Evolutionary conservation across 1,284 basidiomycete genomes (phyloP).

Genomic region (Mycena citricolor): DNA sequence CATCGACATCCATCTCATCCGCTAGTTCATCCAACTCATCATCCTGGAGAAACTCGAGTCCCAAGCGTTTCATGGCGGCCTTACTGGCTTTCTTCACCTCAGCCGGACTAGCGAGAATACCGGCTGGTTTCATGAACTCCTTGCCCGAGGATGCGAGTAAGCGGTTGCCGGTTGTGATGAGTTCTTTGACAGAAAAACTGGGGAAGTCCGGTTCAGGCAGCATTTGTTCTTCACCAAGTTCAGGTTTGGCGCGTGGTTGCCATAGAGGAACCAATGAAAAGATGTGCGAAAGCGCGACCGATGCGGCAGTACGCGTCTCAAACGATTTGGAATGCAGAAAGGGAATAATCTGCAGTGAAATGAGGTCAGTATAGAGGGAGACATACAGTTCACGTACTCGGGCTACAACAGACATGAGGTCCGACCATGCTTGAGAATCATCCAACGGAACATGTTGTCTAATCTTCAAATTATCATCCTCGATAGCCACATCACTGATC

Average conservation of each 20-base stretch:
- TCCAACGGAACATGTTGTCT: slow-evolving; percentile 57
- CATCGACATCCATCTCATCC: slow-evolving; percentile 51
- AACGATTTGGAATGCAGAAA: slow-evolving; percentile 85
- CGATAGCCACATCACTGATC: slow-evolving; percentile 77
- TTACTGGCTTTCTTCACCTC: slow-evolving; percentile 81
- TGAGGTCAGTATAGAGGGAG: slow-evolving; percentile 2
- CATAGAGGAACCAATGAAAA: slow-evolving; percentile 83
- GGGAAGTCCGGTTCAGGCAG: slow-evolving; percentile 59
- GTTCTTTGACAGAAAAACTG: slow-evolving; percentile 70
- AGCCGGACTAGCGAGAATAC: slow-evolving; percentile 64
- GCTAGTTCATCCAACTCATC: slow-evolving; percentile 82
- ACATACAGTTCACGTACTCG: slow-evolving; percentile 48
- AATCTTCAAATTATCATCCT: slow-evolving; percentile 69
- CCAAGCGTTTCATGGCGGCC: slow-evolving; percentile 79
- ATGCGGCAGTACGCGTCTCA: slow-evolving; percentile 85
- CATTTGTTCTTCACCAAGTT: slow-evolving; percentile 30
- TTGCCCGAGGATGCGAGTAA: slow-evolving; percentile 86
- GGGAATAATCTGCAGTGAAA: slow-evolving; percentile 68
- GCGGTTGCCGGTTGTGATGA: slow-evolving; percentile 73
- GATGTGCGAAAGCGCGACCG: slow-evolving; percentile 83
- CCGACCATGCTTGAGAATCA: slow-evolving; percentile 74
- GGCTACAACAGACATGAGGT: slow-evolving; percentile 81
- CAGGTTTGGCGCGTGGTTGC: slow-evolving; percentile 50
- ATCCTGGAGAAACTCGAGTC: slow-evolving; percentile 77
- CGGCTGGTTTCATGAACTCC: slow-evolving; percentile 74